Evolutionary conservation across 2,329 filamentous ascomycete species (phyloP), one percentile per base, ranked within the genome.

Genomic region (Monosporascus sp.): DNA sequence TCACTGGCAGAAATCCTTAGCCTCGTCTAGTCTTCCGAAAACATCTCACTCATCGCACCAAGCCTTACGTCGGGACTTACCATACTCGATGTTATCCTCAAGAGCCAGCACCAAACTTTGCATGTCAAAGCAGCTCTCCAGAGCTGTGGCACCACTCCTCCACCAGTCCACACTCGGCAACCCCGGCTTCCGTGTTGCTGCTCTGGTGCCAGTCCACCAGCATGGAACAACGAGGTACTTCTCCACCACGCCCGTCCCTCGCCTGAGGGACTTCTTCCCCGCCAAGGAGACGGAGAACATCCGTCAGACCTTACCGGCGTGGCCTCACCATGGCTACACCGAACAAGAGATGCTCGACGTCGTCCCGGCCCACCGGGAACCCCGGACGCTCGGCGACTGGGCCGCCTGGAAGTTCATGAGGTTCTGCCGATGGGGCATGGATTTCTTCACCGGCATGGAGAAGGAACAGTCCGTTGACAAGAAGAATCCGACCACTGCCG

Each of bases 391-490:
- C 65, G 88, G 90, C 5, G 94, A 99, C 68, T 85, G 83, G 74
- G 72, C 87, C 3, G 94, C 94, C 2, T 85, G 94, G 66, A 80
- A 82, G 54, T 83, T 90, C 58, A 87, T 97, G 48, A 83, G 89
- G 7, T 60, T 91, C 22, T 79, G 91, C 39, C 81, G 93, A 49
- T 93, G 83, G 78, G 84, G 84, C 9, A 90, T 95, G 73, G 93
- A 97, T 67, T 73, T 86, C 37, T 88, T 80, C 17, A 96, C 92
- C 0, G 90, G 91, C 14, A 77, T 84, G 72, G 71, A 69, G 38
- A 88, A 90, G 61, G 85, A 83, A 35, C 90, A 96, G 66, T 81
- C 89, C 58, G 81, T 79, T 35, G 78, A 83, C 63, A 80, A 77
- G 67, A 72, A 70, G 58, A 70, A 80, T 54, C 81, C 82, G 7